Conservation (phyloP, 2,329 filamentous ascomycete genomes). For the Botrytis fabae region DNA sequence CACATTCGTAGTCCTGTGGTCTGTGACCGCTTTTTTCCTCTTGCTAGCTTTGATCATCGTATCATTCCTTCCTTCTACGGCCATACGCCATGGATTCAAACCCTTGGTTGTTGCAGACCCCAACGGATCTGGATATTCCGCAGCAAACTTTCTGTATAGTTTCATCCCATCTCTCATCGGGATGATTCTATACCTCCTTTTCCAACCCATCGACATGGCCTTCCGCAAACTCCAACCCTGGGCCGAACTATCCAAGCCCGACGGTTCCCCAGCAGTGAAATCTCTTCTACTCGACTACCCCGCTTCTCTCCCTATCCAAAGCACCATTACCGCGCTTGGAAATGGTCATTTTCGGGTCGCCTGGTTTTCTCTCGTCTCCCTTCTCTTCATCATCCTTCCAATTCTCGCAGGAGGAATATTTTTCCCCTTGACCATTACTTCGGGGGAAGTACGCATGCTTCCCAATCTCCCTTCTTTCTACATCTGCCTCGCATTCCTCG, state of each 20-base stretch:
- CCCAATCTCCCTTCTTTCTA: slow-evolving; percentile 73
- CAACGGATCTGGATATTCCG: slow-evolving; percentile 67
- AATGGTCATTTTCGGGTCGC: slow-evolving; percentile 66
- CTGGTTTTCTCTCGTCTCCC: slow-evolving; percentile 57
- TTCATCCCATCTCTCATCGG: slow-evolving; percentile 71
- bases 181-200: slow-evolving; percentile 64
- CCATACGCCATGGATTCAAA: slow-evolving; percentile 68
- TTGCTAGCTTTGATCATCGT: slow-evolving; percentile 72
- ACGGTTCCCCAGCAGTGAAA: slow-evolving; percentile 61
- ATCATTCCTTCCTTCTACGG: slow-evolving; percentile 71
- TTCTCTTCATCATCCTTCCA: slow-evolving; percentile 63
- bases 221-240: slow-evolving; percentile 69
- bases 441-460: slow-evolving; percentile 61
- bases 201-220: slow-evolving; percentile 66
- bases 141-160: slow-evolving; percentile 84
- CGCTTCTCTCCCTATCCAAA: slow-evolving; percentile 60
- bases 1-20: slow-evolving; percentile 64
- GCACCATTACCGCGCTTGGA: slow-evolving; percentile 56
- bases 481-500: slow-evolving; percentile 68
- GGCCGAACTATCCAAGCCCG: slow-evolving; percentile 57
- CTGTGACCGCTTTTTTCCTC: slow-evolving; percentile 59
- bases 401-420: slow-evolving; percentile 70
- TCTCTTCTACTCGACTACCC: slow-evolving; percentile 72
- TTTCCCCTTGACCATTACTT: slow-evolving; percentile 64
- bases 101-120: slow-evolving; percentile 66